A percentile compares a stretch with the other conserved stretches of the same genome.
phyloP scores from a whole-genome alignment of 352 stramenopile genomes.

The Phytopythium delawarense region DNA sequence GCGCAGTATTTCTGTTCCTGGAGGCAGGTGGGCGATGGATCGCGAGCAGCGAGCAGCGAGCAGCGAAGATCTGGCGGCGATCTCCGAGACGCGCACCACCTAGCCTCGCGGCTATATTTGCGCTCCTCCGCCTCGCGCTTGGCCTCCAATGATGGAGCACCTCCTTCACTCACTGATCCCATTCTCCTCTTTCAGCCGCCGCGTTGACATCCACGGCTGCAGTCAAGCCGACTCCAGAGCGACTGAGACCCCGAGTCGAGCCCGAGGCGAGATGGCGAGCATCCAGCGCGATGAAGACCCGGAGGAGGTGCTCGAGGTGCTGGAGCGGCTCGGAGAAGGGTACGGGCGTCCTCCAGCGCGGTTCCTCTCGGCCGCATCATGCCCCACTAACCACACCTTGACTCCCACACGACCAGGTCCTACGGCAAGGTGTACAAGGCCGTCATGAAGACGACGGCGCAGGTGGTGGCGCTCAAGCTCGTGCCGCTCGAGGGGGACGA shows the following conservation, averaged over 20 bases:
- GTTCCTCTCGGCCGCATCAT: neutral
- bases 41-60: too few species aligned
- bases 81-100: neutral
- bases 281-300: constrained; percentile 68
- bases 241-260: neutral
- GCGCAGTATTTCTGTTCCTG: neutral
- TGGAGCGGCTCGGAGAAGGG: constrained; percentile 78
- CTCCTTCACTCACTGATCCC: neutral
- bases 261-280: constrained; percentile 31
- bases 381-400: neutral
- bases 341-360: constrained; percentile 8
- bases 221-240: neutral
- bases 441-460: constrained; percentile 45
- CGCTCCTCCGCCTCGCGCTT: neutral
- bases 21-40: too few species aligned
- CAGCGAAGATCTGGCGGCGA: neutral
- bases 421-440: constrained; percentile 87
- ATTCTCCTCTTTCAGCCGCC: neutral
- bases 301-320: constrained; percentile 67
- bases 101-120: constrained; percentile 2
- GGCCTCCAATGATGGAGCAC: too few species aligned
- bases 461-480: constrained; percentile 81
- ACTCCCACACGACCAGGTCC: constrained; percentile 22
- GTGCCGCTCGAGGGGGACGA: constrained; percentile 81
- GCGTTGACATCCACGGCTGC: neutral